Evolutionary conservation across 2,329 filamentous ascomycete genomes (phyloP).

Genomic region (Neofusicoccum parvum): DNA sequence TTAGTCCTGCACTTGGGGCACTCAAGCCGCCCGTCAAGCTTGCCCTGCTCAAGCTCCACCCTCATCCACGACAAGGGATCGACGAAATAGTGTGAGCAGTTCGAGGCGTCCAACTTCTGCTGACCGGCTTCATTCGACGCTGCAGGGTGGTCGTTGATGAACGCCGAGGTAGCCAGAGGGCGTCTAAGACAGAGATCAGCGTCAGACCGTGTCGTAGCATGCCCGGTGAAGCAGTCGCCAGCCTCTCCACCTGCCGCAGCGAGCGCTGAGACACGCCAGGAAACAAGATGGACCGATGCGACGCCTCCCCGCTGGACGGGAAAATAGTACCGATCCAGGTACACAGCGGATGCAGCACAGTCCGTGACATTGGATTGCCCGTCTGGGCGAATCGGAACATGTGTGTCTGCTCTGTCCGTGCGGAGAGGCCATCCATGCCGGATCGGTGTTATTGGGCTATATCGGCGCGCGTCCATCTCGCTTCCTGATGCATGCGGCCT

Average conservation of each 20-base stretch:
- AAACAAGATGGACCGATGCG: background rate
- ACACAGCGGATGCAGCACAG: background rate
- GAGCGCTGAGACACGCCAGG: background rate
- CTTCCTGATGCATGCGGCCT: conserved; percentile 10
- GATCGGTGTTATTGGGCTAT: conserved; percentile 2
- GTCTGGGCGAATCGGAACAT: background rate
- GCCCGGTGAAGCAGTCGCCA: background rate
- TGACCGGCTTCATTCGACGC: conserved; percentile 22
- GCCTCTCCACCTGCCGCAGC: background rate
- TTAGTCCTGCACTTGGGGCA: conserved; percentile 86
- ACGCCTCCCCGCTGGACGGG: background rate
- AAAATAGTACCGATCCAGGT: background rate
- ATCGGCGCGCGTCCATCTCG: conserved; percentile 6
- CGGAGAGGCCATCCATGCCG: background rate
- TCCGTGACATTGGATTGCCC: background rate
- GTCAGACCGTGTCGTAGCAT: background rate
- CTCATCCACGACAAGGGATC: conserved; percentile 97
- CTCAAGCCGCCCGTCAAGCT: conserved; percentile 78
- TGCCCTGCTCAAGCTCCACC: conserved; percentile 76
- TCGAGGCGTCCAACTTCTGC: conserved; percentile 27
- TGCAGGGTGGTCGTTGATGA: conserved; percentile 65
- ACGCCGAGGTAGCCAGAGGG: conserved; percentile 65
- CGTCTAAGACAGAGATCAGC: conserved; percentile 44
- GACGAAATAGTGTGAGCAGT: conserved; percentile 85
- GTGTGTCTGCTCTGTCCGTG: background rate